phyloP scores from a whole-genome alignment of 108 stramenopile genomes.

The Cyclotella distinguenda region DNA sequence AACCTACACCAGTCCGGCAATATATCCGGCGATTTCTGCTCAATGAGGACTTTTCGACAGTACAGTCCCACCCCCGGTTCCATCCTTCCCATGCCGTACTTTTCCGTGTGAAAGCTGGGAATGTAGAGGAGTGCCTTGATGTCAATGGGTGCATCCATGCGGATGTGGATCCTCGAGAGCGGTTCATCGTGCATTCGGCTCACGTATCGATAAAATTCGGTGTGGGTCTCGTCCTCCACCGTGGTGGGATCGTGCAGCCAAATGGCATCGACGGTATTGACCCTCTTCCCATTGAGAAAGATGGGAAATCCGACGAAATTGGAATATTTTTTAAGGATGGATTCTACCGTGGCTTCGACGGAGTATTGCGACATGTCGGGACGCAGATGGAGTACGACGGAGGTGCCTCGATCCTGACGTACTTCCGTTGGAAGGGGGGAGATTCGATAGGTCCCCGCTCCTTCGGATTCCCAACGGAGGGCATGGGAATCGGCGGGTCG shows the following conservation, averaged over 20 bases:
- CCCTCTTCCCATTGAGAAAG: slow-evolving; percentile 88
- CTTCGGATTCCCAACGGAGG: slow-evolving; percentile 83
- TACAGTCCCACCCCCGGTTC: slow-evolving; percentile 95
- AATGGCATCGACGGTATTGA: slow-evolving; percentile 95
- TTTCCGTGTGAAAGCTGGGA: slow-evolving; percentile 94
- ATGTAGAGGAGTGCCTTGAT: slow-evolving; percentile 96
- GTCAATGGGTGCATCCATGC: slow-evolving; percentile 97
- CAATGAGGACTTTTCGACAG: slow-evolving; percentile 94
- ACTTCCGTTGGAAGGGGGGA: slow-evolving; percentile 54
- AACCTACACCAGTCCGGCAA: slow-evolving; percentile 98
- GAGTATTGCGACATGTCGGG: slow-evolving; percentile 84
- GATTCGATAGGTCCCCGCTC: slow-evolving; percentile 83
- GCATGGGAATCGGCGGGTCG: slow-evolving; percentile 50
- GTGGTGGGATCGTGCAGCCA: slow-evolving; percentile 91
- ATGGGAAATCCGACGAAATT: slow-evolving; percentile 99
- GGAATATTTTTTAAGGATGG: slow-evolving; percentile 93
- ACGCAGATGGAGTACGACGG: slow-evolving; percentile 87
- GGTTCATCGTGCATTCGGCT: slow-evolving; percentile 90
- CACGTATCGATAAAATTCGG: slow-evolving; percentile 95
- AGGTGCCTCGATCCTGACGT: slow-evolving; percentile 87
- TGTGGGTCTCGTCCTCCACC: slow-evolving; percentile 90
- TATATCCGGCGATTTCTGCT: slow-evolving; percentile 88
- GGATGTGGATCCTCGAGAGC: slow-evolving; percentile 83
- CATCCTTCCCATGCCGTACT: slow-evolving; percentile 99
- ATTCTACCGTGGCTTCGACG: slow-evolving; percentile 74